Conservation (phyloP, 2,329 filamentous ascomycete genomes). For the Colletotrichum sp. region DNA sequence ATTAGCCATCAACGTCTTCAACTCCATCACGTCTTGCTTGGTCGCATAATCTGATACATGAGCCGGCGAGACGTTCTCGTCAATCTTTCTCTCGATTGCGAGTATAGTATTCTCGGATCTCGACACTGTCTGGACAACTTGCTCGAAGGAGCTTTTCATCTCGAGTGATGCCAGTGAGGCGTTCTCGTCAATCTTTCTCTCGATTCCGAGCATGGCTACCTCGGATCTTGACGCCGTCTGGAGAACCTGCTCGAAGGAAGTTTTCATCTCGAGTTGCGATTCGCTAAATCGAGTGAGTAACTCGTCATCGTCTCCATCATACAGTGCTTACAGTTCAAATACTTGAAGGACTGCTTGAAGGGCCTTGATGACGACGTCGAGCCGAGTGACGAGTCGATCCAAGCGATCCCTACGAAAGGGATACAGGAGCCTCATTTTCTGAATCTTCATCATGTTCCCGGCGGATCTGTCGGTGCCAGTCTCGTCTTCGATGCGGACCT, state of each 20-base stretch:
- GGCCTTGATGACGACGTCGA: background rate
- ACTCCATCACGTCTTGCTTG: background rate
- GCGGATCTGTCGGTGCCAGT: background rate
- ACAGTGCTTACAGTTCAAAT: background rate
- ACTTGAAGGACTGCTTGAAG: background rate
- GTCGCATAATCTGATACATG: background rate
- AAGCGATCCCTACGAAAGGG: background rate
- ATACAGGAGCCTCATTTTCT: background rate
- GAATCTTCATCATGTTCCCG: background rate
- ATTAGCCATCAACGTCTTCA: background rate
- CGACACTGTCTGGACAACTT: background rate
- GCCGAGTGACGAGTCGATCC: background rate
- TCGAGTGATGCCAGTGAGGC: background rate
- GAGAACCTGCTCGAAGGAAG: background rate
- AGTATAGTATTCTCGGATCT: background rate
- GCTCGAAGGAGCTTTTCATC: background rate
- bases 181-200: background rate
- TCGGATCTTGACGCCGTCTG: background rate
- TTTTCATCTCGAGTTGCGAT: background rate
- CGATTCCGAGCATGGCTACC: fast-evolving
- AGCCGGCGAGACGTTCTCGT: background rate
- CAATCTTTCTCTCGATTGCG: background rate
- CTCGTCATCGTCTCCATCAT: background rate
- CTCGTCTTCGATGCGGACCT: background rate
- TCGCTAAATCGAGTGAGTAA: background rate